phyloP scores from a whole-genome alignment of 2,329 filamentous ascomycete genomes.

The Xylariaceae sp. region DNA sequence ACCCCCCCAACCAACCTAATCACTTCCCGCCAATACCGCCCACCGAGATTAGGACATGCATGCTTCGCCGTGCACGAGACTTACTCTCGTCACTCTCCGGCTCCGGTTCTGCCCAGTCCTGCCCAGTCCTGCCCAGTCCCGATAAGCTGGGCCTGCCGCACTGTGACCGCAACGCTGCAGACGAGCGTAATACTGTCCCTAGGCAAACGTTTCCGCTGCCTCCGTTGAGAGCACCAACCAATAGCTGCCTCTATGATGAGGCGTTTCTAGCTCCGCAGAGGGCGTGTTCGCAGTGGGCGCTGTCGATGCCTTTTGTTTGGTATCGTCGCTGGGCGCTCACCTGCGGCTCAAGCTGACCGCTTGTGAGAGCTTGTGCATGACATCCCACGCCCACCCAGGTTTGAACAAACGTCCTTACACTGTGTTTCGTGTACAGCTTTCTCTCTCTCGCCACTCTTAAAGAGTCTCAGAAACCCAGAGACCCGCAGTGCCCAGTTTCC shows the following conservation, averaged over 20 bases:
- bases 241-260: conserved; percentile 20
- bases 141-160: conserved; percentile 41
- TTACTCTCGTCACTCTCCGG: conserved; percentile 27
- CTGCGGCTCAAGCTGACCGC: conserved; percentile 30
- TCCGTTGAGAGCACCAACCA: conserved; percentile 21
- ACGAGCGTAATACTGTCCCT: conserved; percentile 30
- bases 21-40: conserved; percentile 22
- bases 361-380: conserved; percentile 25
- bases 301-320: conserved; percentile 6
- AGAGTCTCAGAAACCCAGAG: conserved; percentile 17
- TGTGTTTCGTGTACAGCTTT: conserved; percentile 25
- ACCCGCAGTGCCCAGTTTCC: conserved; percentile 30
- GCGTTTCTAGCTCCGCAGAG: background rate
- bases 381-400: conserved; percentile 26
- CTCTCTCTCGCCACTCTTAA: conserved; percentile 26
- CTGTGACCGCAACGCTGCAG: conserved; percentile 38
- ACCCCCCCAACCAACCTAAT: conserved; percentile 10
- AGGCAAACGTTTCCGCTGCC: conserved; percentile 33
- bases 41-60: conserved; percentile 18
- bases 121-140: conserved; percentile 32
- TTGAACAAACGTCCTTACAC: conserved; percentile 22
- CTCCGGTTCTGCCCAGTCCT: conserved; percentile 15
- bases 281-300: conserved; percentile 4
- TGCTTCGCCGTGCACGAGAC: conserved; percentile 35
- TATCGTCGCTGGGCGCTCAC: conserved; percentile 9